Conservation (phyloP, 148 eudicot species). For the Vaccinium myrtillus region DNA sequence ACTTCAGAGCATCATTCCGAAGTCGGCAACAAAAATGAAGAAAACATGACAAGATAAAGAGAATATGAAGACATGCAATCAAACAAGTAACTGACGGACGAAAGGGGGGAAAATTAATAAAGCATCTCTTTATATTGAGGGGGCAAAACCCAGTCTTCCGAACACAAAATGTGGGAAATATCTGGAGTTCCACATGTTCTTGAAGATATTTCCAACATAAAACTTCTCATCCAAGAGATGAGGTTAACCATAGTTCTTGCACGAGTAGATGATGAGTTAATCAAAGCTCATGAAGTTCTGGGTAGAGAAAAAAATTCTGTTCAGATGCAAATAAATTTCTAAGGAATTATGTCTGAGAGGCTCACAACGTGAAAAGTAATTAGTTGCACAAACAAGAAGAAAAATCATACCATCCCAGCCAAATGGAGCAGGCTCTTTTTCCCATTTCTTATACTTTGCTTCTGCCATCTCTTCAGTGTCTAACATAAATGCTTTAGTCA, state of each 20-base stretch:
- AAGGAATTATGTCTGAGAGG: not conserved
- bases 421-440: conserved; percentile 86
- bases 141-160: not conserved
- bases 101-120: not conserved
- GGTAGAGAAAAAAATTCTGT: not conserved
- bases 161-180: not conserved
- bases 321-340: not conserved
- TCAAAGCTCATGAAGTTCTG: not conserved
- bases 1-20: not conserved
- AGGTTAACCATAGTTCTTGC: not conserved
- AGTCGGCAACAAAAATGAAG: not conserved
- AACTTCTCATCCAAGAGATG: not conserved
- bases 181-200: not conserved
- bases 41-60: not conserved
- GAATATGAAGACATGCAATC: not conserved
- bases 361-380: not conserved
- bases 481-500: conserved; percentile 89
- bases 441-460: conserved; percentile 90
- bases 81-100: not conserved
- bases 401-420: conserved; percentile 91
- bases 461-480: conserved; percentile 94
- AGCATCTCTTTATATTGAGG: not conserved
- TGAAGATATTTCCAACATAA: not conserved
- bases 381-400: not conserved
- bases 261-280: not conserved